Conservation (phyloP, 176 grass and related monocot species). For the Eragrostis curvula region DNA sequence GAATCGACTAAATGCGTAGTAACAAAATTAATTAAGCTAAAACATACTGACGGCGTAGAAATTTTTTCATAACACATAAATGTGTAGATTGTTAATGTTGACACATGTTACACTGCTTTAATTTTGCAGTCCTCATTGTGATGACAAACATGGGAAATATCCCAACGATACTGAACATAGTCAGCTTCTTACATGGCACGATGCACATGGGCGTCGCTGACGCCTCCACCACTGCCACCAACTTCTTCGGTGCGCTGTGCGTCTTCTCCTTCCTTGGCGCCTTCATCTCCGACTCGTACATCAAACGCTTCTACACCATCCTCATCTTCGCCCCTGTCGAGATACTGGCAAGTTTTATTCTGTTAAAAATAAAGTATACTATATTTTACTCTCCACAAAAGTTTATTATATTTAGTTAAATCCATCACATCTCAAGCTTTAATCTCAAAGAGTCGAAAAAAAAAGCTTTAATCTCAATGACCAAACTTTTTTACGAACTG, state of each 20-base stretch:
- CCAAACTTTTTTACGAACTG: not conserved
- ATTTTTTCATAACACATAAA: not conserved
- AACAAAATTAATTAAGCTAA: too few relatives aligned
- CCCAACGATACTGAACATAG: constrained; percentile 57
- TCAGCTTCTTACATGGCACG: constrained; percentile 59
- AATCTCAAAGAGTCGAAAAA: too few relatives aligned
- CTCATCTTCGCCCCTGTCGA: constrained; percentile 60
- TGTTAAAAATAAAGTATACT: not conserved
- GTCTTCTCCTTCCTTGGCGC: constrained; percentile 66
- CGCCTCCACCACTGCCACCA: constrained; percentile 50
- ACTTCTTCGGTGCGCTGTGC: constrained; percentile 47
- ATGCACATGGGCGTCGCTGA: constrained; percentile 63
- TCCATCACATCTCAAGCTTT: too few relatives aligned
- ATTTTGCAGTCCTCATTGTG: constrained; percentile 46
- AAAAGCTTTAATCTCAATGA: too few relatives aligned
- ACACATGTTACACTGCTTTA: not conserved
- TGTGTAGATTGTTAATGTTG: not conserved
- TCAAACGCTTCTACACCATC: constrained; percentile 62
- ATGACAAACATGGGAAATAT: constrained; percentile 49
- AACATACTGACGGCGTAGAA: too few relatives aligned
- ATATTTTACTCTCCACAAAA: not conserved
- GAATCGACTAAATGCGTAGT: too few relatives aligned
- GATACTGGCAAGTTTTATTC: constrained; percentile 47
- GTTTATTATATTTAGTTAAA: not conserved
- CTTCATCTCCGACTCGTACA: constrained; percentile 76